phyloP scores from a whole-genome alignment of 495 filamentous ascomycete species.

The Glarea lozoyensis region DNA sequence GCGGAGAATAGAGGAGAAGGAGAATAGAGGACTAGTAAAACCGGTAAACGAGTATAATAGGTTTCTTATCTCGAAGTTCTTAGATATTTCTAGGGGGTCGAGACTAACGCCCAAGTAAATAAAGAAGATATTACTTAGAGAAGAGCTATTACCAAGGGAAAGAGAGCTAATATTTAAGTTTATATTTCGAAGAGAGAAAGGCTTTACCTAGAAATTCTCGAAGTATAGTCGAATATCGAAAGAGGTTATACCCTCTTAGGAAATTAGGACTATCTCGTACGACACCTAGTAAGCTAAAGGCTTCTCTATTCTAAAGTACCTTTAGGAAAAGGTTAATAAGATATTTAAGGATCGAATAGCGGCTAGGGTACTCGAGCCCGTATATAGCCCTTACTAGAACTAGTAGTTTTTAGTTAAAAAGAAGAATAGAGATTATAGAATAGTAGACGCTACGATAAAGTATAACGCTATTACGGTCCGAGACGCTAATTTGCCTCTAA shows the following conservation, averaged over 20 bases:
- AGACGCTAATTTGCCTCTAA: neutral
- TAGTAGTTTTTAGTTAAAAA: slow-evolving; percentile 1
- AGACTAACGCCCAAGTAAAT: neutral
- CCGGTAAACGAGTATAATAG: neutral
- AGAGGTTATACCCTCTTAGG: neutral
- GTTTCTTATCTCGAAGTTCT: neutral
- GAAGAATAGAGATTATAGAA: neutral
- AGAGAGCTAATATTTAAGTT: slow-evolving; percentile 1
- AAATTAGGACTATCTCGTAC: neutral
- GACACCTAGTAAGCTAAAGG: neutral
- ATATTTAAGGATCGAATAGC: neutral
- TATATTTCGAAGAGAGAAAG: neutral
- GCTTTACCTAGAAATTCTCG: neutral
- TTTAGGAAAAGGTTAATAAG: neutral
- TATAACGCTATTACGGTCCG: neutral
- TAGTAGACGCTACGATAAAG: neutral
- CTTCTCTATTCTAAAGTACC: neutral
- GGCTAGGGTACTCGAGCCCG: neutral
- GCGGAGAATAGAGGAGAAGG: neutral
- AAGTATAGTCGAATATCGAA: neutral
- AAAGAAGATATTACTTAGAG: neutral
- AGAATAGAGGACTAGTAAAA: neutral
- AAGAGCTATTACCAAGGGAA: neutral
- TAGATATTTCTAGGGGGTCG: neutral
- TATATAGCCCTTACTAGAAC: neutral